Percentiles rank a stretch among this genome's conserved stretches.
Evolutionary conservation across 768 basidiomycete species (phyloP).

Genomic region (Kockovaella imperatae): DNA sequence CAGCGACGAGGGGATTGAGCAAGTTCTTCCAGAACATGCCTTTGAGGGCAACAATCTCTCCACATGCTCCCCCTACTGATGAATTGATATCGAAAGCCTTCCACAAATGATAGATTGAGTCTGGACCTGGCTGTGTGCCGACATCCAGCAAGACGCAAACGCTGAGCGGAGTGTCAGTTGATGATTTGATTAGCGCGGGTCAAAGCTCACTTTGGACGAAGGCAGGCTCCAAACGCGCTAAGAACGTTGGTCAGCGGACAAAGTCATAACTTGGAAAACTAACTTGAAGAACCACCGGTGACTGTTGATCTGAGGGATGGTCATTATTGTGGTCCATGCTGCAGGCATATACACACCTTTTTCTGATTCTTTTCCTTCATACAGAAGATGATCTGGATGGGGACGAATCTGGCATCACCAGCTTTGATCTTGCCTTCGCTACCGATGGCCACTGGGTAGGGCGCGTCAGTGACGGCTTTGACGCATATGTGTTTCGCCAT

Average conservation of each 20-base stretch:
- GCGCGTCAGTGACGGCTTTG: neutral
- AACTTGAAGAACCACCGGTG: constrained; percentile 86
- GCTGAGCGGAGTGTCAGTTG: constrained; percentile 61
- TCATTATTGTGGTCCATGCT: neutral
- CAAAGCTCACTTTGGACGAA: constrained; percentile 37
- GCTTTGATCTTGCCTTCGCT: constrained; percentile 66
- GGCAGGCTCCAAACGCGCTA: constrained; percentile 38
- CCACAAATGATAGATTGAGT: constrained; percentile 89
- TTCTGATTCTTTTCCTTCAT: constrained; percentile 61
- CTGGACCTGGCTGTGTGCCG: constrained; percentile 79
- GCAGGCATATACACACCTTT: constrained; percentile 42
- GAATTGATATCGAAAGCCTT: constrained; percentile 65
- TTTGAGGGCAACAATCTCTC: constrained; percentile 91
- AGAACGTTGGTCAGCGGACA: neutral
- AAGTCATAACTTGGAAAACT: neutral
- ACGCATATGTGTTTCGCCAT: neutral
- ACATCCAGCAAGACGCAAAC: constrained; percentile 89
- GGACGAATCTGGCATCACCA: constrained; percentile 66
- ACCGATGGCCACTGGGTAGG: constrained; percentile 61
- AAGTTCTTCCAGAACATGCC: constrained; percentile 76
- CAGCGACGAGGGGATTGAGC: constrained; percentile 78
- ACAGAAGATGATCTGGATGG: constrained; percentile 84
- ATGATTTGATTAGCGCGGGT: constrained; percentile 33
- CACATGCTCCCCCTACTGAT: constrained; percentile 90
- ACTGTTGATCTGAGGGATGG: constrained; percentile 72